Evolutionary conservation across 2,329 filamentous ascomycete species (phyloP).

Genomic region (Fusarium protoensiforme): DNA sequence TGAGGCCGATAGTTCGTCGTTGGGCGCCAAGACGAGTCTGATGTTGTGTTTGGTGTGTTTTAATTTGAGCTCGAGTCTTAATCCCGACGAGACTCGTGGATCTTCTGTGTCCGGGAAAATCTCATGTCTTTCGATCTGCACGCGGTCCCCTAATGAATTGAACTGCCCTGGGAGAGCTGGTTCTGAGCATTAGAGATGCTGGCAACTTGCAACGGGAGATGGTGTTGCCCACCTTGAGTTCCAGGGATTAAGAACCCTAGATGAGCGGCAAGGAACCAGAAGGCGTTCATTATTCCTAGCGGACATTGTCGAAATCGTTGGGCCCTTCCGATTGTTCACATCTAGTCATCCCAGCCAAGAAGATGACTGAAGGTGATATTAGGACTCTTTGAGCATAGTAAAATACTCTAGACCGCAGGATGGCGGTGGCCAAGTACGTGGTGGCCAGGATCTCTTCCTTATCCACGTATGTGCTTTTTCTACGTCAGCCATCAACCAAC

Average conservation of each 20-base stretch:
- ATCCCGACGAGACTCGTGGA: not conserved
- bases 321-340: not conserved
- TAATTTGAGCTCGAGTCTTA: not conserved
- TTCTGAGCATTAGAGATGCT: not conserved
- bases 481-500: not conserved
- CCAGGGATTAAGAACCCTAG: not conserved
- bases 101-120: not conserved
- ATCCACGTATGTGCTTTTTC: not conserved
- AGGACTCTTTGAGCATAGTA: not conserved
- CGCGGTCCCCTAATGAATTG: not conserved
- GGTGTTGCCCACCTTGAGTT: not conserved
- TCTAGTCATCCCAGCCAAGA: not conserved
- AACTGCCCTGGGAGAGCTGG: not conserved
- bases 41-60: not conserved
- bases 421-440: not conserved
- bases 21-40: not conserved
- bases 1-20: not conserved
- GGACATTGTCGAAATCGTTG: not conserved
- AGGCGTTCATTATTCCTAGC: not conserved
- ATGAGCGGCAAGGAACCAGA: not conserved
- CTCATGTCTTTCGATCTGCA: not conserved
- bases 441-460: not conserved
- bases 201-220: rapidly evolving
- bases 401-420: not conserved
- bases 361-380: not conserved